These are phyloP conservation scores for Zygosaccharomyces sapae DNA, from an alignment of 1,139 yeast species.

Conservation along the genomic window DNA sequence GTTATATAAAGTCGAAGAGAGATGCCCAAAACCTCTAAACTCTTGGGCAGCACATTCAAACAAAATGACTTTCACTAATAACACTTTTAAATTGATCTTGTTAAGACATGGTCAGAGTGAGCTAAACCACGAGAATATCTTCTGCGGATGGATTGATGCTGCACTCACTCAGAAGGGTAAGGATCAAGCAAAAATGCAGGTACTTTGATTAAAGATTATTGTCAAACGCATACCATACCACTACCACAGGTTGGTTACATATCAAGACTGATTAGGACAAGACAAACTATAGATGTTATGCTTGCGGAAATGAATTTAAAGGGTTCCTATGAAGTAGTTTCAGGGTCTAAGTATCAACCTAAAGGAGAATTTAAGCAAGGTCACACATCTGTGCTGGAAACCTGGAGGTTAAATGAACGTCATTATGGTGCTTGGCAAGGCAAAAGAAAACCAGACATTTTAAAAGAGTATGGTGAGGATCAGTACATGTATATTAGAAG, in stretches of 20 bases:
- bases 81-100: constrained; percentile 30
- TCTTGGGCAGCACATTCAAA: not conserved
- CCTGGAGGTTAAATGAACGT: constrained; percentile 74
- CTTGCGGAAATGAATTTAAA: constrained; percentile 42
- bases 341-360: constrained; percentile 18
- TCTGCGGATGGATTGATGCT: constrained; percentile 85
- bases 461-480: constrained; percentile 51
- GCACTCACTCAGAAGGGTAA: constrained; percentile 58
- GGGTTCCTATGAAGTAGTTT: constrained; percentile 23
- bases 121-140: constrained; percentile 64
- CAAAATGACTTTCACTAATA: constrained; percentile 16
- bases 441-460: constrained; percentile 52
- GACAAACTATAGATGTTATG: constrained; percentile 62
- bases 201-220: constrained; percentile 42
- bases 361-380: constrained; percentile 9
- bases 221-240: constrained; percentile 22
- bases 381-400: constrained; percentile 33
- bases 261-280: constrained; percentile 60
- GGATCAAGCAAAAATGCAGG: constrained; percentile 61
- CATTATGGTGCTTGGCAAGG: constrained; percentile 80
- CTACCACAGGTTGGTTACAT: constrained; percentile 58
- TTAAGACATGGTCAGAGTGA: constrained; percentile 70
- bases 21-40: no score
- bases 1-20: no score
- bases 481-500: constrained; percentile 65